Evolutionary conservation across 2,329 filamentous ascomycete species (phyloP), one percentile per base, ranked within the genome.

Genomic region (Neofusicoccum sp.): DNA sequence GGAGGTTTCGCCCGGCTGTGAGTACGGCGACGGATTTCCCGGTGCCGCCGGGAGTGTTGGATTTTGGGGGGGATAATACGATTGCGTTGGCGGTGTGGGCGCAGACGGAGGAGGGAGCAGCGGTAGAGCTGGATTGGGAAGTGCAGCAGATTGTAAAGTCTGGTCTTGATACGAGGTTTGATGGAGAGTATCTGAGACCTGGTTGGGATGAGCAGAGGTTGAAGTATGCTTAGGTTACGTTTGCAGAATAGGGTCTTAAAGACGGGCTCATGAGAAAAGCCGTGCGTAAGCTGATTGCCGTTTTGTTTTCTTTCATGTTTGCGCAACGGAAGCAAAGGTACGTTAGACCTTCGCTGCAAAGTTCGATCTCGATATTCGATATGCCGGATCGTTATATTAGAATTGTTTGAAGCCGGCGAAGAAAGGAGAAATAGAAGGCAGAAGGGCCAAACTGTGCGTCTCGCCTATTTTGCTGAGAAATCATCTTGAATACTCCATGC

Each of bases 11-110:
- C 63, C 84, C 85, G 0, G 79, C 81, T 49, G 84, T 88, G 34
- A 85, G 85, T 0, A 82, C 86, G 45, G 84, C 87, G 72, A 76
- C 82, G 11, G 76, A 79, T 11, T 88, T 84, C 65, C 85, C 85
- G 0, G 82, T 88, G 1, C 84, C 83, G 1, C 80, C 82, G 0
- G 85, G 85, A 0, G 75, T 87, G 5, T 69, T 87, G 9, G 76
- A 87, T 66, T 85, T 86, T 61, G 71, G 71, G 6, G 85, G 84
- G 0, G 76, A 82, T 8, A 88, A 88, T 63, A 84, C 82, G 0
- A 77, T 88, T 54, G 80, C 75, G 0, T 68, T 87, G 12, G 84
- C 80, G n/a, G 73, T 87, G 1, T 88, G 85, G 85, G 82, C 83
- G 9, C 83, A 85, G 73, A 78, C 73, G 1, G 78, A 79, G 9